These are phyloP conservation scores for Gymnopus androsaceus DNA, from an alignment of 1,284 basidiomycete species.

Conservation along the genomic window DNA sequence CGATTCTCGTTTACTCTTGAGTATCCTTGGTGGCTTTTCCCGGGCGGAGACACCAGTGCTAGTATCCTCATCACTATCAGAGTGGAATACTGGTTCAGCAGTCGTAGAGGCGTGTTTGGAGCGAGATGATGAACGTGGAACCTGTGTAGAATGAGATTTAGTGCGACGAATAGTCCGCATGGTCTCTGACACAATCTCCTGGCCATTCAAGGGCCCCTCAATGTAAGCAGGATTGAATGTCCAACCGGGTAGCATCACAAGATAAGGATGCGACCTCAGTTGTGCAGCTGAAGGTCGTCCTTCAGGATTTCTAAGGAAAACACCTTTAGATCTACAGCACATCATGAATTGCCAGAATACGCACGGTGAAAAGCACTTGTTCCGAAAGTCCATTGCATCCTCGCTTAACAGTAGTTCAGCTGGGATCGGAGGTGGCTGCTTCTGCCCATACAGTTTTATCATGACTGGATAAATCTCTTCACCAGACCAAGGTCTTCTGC, in stretches of 20 bases:
- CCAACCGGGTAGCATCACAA: conserved; percentile 70
- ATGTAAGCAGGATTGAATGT: conserved; percentile 49
- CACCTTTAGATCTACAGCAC: not conserved
- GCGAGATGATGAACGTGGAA: too few species aligned
- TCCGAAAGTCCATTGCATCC: conserved; percentile 77
- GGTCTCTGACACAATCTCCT: too few species aligned
- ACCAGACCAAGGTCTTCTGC: conserved; percentile 64
- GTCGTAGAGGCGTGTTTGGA: not conserved
- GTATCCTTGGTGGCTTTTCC: conserved; percentile 30
- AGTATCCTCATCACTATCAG: conserved; percentile 27
- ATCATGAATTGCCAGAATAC: conserved; percentile 25
- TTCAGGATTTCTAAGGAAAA: conserved; percentile 63
- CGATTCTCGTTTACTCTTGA: conserved; percentile 30
- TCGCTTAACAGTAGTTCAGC: conserved; percentile 67
- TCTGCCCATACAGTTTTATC: conserved; percentile 64
- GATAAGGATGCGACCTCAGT: conserved; percentile 79
- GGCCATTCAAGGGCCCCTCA: conserved; percentile 3
- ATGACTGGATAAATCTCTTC: conserved; percentile 38
- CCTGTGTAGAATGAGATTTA: conserved; percentile 11
- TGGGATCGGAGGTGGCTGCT: conserved; percentile 83
- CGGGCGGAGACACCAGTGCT: conserved; percentile 25
- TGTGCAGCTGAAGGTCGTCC: conserved; percentile 78
- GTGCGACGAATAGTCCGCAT: not conserved
- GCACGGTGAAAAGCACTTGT: conserved; percentile 81
- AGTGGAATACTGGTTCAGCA: not conserved